phyloP scores from a whole-genome alignment of 352 stramenopile species.

The Lagenidium giganteum region DNA sequence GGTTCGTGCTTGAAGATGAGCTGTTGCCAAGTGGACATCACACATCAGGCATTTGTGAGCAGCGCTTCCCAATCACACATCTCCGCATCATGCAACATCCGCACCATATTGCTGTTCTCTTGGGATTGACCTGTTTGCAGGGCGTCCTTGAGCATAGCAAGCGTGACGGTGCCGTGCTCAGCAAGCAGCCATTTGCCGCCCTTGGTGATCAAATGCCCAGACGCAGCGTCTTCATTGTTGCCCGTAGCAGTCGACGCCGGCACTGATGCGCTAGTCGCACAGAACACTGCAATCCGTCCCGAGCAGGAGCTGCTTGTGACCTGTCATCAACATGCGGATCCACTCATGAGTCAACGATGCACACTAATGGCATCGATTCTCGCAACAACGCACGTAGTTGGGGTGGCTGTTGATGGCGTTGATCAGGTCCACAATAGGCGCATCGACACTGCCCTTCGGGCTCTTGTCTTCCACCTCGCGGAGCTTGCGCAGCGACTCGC shows the following conservation, averaged over 20 bases:
- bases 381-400: constrained; percentile 60
- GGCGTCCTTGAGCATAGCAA: constrained; percentile 54
- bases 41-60: too few relatives aligned
- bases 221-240: background rate
- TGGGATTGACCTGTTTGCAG: constrained; percentile 38
- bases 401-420: constrained; percentile 76
- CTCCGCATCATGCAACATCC: background rate
- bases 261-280: constrained; percentile 34
- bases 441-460: constrained; percentile 89
- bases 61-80: background rate
- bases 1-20: constrained; percentile 89
- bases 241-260: background rate
- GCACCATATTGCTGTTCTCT: constrained; percentile 67
- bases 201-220: constrained; percentile 77
- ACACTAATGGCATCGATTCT: constrained; percentile 85
- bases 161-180: constrained; percentile 69
- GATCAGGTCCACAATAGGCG: constrained; percentile 86
- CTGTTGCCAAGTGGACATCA: too few relatives aligned
- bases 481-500: constrained; percentile 82
- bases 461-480: constrained; percentile 84
- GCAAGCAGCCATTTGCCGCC: constrained; percentile 86
- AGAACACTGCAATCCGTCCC: constrained; percentile 86
- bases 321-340: constrained; percentile 16
- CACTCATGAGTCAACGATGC: constrained; percentile 73
- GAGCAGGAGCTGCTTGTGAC: constrained; percentile 91